These are phyloP conservation scores for Mitragyna speciosa DNA, from an alignment of 257 asterid genomes.

Conservation along the genomic window DNA sequence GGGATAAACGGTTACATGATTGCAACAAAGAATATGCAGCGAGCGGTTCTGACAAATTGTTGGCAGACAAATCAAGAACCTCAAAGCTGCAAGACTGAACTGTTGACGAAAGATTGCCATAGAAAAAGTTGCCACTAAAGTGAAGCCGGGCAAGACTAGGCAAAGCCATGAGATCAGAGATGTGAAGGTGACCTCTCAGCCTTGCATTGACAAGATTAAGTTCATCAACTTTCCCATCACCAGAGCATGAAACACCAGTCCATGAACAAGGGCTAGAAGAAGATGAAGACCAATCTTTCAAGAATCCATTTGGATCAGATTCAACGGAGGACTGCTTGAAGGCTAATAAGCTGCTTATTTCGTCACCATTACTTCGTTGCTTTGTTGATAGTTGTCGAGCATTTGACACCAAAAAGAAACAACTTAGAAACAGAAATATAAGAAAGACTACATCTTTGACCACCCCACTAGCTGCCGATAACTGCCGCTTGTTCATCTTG, in stretches of 20 bases:
- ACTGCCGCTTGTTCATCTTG: conserved; percentile 20
- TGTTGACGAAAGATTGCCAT: conserved; percentile 58
- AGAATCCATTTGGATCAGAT: conserved; percentile 59
- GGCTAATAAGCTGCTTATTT: conserved; percentile 45
- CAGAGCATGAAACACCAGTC: conserved; percentile 74
- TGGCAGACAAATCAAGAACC: conserved; percentile 68
- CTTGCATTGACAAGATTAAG: conserved; percentile 66
- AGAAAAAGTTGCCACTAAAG: conserved; percentile 64
- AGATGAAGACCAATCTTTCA: conserved; percentile 57
- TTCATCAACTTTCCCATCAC: conserved; percentile 44
- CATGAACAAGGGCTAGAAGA: conserved; percentile 64
- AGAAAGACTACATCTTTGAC: conserved; percentile 37
- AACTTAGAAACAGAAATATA: conserved; percentile 32
- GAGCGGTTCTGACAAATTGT: conserved; percentile 56
- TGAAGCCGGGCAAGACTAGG: conserved; percentile 46
- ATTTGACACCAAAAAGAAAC: conserved; percentile 37
- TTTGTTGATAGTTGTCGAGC: conserved; percentile 37
- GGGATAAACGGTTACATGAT: conserved; percentile 45
- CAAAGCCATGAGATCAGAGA: conserved; percentile 55
- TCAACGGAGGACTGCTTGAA: conserved; percentile 67
- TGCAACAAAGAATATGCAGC: conserved; percentile 40
- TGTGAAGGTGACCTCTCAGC: conserved; percentile 52
- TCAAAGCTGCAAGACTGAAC: conserved; percentile 56
- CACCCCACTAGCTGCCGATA: conserved; percentile 23
- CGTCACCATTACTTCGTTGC: conserved; percentile 27